phyloP scores from a whole-genome alignment of 441 rosid species.

The Pelargonium cotyledonis region DNA sequence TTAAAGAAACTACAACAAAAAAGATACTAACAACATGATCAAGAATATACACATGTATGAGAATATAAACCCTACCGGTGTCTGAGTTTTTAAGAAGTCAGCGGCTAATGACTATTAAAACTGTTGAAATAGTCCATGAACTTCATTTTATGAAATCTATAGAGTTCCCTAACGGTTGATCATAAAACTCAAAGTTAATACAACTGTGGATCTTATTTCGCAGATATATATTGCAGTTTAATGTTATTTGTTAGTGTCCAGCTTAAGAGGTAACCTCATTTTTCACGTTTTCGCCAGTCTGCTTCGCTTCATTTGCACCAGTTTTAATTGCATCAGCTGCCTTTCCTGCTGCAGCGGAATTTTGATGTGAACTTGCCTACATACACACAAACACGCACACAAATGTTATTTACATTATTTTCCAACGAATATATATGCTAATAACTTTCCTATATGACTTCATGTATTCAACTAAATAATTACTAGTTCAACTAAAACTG shows the following conservation, averaged over 20 bases:
- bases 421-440: too few relatives aligned
- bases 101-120: too few relatives aligned
- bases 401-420: not conserved
- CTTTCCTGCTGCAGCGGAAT: conserved; percentile 10
- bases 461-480: too few relatives aligned
- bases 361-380: conserved; percentile 17
- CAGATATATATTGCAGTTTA: not conserved
- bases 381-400: too few relatives aligned
- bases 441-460: too few relatives aligned
- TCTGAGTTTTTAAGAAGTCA: too few relatives aligned
- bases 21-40: not conserved
- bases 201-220: too few relatives aligned
- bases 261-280: conserved; percentile 15
- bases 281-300: conserved; percentile 12
- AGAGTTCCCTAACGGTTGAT: too few relatives aligned
- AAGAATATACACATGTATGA: not conserved
- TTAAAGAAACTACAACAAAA: not conserved
- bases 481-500: too few relatives aligned
- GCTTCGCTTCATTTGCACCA: conserved; percentile 13
- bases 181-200: not conserved
- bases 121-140: too few relatives aligned
- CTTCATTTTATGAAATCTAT: too few relatives aligned
- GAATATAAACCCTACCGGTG: too few relatives aligned
- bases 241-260: not conserved
- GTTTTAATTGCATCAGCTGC: conserved; percentile 18